Evolutionary conservation across 2,329 filamentous ascomycete genomes (phyloP).

Genomic region (Claviceps spartinae): DNA sequence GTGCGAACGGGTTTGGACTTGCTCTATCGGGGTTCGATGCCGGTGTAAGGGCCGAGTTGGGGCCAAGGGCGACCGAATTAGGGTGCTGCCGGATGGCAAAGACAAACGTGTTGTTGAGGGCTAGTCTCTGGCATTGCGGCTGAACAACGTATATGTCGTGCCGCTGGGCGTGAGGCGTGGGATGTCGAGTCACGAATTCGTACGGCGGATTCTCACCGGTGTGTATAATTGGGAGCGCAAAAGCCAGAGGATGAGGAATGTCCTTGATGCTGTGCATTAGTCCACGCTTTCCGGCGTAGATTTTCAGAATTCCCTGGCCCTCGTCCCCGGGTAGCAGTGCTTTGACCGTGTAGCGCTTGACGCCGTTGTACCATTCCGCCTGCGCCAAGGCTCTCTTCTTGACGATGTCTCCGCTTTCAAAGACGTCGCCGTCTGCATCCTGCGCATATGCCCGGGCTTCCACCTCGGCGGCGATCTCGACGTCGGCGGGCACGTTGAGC

Average conservation of each 20-base stretch:
- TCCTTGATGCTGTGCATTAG: conserved; percentile 97
- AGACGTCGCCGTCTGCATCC: conserved; percentile 81
- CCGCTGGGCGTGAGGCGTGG: conserved; percentile 91
- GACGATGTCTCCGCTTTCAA: conserved; percentile 79
- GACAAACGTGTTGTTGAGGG: conserved; percentile 94
- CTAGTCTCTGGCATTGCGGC: conserved; percentile 78
- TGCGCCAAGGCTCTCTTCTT: conserved; percentile 81
- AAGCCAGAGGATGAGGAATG: conserved; percentile 81
- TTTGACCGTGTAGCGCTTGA: conserved; percentile 89
- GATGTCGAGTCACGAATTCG: conserved; percentile 84
- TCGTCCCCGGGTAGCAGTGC: conserved; percentile 85
- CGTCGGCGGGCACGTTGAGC: conserved; percentile 73
- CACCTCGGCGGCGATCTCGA: conserved; percentile 86
- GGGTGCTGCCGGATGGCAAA: conserved; percentile 92
- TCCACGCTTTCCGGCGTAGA: conserved; percentile 88
- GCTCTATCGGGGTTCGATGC: conserved; percentile 33
- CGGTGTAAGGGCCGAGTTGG: conserved; percentile 27
- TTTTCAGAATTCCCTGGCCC: conserved; percentile 71
- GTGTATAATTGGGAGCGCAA: conserved; percentile 82
- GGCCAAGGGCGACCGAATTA: conserved; percentile 31
- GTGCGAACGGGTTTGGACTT: conserved; percentile 47
- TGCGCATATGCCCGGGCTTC: conserved; percentile 69
- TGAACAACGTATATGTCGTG: conserved; percentile 96
- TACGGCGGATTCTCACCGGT: conserved; percentile 87
- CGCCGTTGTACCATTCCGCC: conserved; percentile 75